These are phyloP conservation scores for Kwoniella mangroviensis DNA, from an alignment of 768 basidiomycete species.

Conservation along the genomic window DNA sequence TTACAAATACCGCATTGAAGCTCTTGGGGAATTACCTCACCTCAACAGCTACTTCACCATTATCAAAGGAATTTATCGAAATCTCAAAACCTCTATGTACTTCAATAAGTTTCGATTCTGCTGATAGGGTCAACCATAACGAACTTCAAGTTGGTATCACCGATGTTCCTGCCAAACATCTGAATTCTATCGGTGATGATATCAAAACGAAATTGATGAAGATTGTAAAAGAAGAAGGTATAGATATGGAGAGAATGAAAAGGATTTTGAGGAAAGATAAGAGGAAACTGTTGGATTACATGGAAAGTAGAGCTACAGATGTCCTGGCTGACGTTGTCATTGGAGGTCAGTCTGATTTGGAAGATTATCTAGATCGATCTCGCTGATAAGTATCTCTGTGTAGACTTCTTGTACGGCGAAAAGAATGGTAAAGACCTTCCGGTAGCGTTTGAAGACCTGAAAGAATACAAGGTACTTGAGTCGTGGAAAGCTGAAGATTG, in stretches of 20 bases:
- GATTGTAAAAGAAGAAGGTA: slow-evolving; percentile 69
- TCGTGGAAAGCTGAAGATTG: slow-evolving; percentile 77
- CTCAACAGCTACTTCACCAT: slow-evolving; percentile 62
- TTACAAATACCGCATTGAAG: slow-evolving; percentile 70
- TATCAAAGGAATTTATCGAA: slow-evolving; percentile 85
- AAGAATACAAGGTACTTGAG: slow-evolving; percentile 69
- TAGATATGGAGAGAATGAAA: slow-evolving; percentile 88
- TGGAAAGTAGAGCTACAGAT: slow-evolving; percentile 49
- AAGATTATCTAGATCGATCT: background rate
- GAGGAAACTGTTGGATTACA: slow-evolving; percentile 67
- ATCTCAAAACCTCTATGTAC: slow-evolving; percentile 81
- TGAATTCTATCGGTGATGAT: slow-evolving; percentile 72
- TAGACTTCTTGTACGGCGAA: slow-evolving; percentile 83
- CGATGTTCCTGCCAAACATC: slow-evolving; percentile 78
- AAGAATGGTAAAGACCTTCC: slow-evolving; percentile 78
- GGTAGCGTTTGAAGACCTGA: slow-evolving; percentile 76
- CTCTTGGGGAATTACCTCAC: slow-evolving; percentile 86
- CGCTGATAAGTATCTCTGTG: background rate
- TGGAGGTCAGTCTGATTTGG: slow-evolving; percentile 40
- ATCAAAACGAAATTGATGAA: slow-evolving; percentile 71
- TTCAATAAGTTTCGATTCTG: slow-evolving; percentile 80
- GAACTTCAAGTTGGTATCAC: slow-evolving; percentile 78
- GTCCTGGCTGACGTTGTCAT: slow-evolving; percentile 50
- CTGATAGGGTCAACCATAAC: slow-evolving; percentile 71
- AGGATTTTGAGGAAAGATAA: slow-evolving; percentile 86